phyloP scores from a whole-genome alignment of 306 rosid species.

The Rosa persica region DNA sequence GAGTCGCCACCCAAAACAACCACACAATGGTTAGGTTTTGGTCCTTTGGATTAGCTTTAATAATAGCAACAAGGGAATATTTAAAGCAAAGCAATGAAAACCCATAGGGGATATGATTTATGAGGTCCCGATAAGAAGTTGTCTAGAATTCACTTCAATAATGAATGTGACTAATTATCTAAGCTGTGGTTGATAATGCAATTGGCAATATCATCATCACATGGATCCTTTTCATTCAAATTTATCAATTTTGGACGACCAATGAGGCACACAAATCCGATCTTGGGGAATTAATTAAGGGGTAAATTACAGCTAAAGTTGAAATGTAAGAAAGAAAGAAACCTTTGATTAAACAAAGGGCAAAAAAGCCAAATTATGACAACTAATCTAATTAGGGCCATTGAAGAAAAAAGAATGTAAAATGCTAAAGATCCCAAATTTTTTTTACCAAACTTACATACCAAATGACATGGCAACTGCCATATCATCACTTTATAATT shows the following conservation, averaged over 20 bases:
- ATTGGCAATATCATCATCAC: neutral
- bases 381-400: neutral
- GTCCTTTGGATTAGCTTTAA: constrained; percentile 10
- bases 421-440: too few relatives aligned
- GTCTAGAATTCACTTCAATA: neutral
- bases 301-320: neutral
- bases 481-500: too few relatives aligned
- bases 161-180: neutral
- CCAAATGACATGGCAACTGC: too few relatives aligned
- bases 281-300: neutral
- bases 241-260: neutral
- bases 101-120: neutral
- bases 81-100: constrained; percentile 6
- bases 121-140: neutral
- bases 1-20: constrained; percentile 13
- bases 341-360: neutral
- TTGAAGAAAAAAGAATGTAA: too few relatives aligned
- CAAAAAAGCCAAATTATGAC: neutral
- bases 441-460: too few relatives aligned
- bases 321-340: neutral
- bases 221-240: neutral
- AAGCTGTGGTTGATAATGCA: neutral
- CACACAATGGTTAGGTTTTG: constrained; percentile 8
- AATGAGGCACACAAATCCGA: neutral
- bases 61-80: constrained; percentile 10